Base-by-base conservation (phyloP, 1,139 yeast genomes). In the Candida sp. region DNA sequence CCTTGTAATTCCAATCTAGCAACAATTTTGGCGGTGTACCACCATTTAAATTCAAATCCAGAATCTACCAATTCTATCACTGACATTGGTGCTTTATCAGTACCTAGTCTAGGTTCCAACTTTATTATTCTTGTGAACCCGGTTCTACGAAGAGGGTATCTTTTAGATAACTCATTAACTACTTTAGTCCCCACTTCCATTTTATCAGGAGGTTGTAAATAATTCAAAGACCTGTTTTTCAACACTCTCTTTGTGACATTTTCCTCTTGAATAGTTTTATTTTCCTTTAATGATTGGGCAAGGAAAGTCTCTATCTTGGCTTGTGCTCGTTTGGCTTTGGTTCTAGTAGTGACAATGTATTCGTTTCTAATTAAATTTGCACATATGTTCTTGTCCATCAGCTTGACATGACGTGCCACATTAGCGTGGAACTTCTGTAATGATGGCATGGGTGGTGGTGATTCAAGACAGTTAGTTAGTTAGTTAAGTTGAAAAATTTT, bases 71-170 rank as follows among this genome's bases (percentile, higher is more conserved):
- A 72, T 64, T 95, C 99, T 44, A 95, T 62, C 12, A 93, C 84
- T 2, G 95, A 84, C 75, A 87, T 93, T 21, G 95, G 93, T 0
- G 98, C 97, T 51, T 84, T 86, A 61, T 95, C 99, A 52, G 93
- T 95, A 7, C 77, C 77, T 43, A 85, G 66, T 54, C 99, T 76
- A 29, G 95, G 90, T 63, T 93, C 98, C 50, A 95, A 71, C 55
- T 81, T 83, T 52, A 91, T 69, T 46, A 91, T 81, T 51, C 99
- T 79, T 9, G 98, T 90, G 68, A 84, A 93, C 2, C 98, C 98
- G 49, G 89, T 87, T 1, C 66, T 61, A 63, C 97, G 77, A 29
- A 66, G 58, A 6, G 71, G 61, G 59, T 87, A 91, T 52, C 96
- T 74, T 35, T 76, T 68, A 3, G 80, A 79, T 38, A 90, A 70